These are phyloP conservation scores for Rasamsonia emersonii DNA, from an alignment of 2,329 filamentous ascomycete genomes.

Conservation along the genomic window DNA sequence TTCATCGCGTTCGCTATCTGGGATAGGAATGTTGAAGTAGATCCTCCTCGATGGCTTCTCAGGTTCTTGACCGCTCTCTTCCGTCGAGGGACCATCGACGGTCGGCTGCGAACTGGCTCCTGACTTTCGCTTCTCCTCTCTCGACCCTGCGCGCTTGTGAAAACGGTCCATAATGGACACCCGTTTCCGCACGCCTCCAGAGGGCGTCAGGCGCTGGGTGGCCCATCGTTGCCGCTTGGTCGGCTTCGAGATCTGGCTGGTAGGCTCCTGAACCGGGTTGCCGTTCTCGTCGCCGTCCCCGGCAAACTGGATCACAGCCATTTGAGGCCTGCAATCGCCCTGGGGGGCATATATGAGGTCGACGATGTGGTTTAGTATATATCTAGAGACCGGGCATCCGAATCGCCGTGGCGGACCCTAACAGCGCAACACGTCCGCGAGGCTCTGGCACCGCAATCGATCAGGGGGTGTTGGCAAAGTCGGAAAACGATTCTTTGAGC, in stretches of 20 bases:
- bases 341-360: slow-evolving; percentile 18
- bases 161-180: slow-evolving; percentile 70
- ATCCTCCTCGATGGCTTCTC: slow-evolving; percentile 47
- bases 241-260: slow-evolving; percentile 48
- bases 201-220: slow-evolving; percentile 74
- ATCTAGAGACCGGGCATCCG: slow-evolving; percentile 16
- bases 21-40: slow-evolving; percentile 81
- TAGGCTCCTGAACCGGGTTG: slow-evolving; percentile 19
- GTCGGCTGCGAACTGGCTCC: slow-evolving; percentile 30
- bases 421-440: slow-evolving; percentile 17
- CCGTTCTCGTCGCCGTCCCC: slow-evolving; percentile 20
- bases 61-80: slow-evolving; percentile 11
- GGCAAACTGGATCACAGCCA: slow-evolving; percentile 32
- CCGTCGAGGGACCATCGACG: slow-evolving; percentile 13
- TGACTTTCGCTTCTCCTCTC: slow-evolving; percentile 61
- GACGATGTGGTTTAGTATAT: slow-evolving; percentile 5
- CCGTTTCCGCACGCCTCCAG: slow-evolving; percentile 70
- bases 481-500: not conserved
- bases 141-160: slow-evolving; percentile 52
- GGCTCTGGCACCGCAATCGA: slow-evolving; percentile 8
- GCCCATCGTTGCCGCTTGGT: slow-evolving; percentile 89
- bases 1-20: slow-evolving; percentile 65
- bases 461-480: slow-evolving; percentile 7
- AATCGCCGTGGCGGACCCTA: slow-evolving; percentile 16
- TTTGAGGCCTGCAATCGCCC: slow-evolving; percentile 22